These are phyloP conservation scores for Dorcoceras hygrometricum DNA, from an alignment of 257 asterid genomes.

Conservation along the genomic window DNA sequence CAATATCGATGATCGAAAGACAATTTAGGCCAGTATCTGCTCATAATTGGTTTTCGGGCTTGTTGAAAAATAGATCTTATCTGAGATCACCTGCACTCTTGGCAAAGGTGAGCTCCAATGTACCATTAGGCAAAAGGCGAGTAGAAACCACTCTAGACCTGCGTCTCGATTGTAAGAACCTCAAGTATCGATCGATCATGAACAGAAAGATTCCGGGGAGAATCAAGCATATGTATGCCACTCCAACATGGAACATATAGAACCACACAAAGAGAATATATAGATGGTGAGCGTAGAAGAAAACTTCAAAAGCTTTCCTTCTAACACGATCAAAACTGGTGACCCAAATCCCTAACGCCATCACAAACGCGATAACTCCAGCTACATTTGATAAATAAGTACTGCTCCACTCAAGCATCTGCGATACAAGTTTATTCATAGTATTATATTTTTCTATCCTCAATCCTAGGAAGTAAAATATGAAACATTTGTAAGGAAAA, in stretches of 20 bases:
- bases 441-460: background rate
- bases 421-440: constrained; percentile 20
- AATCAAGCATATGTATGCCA: constrained; percentile 52
- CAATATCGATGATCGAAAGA: too few species aligned
- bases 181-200: constrained; percentile 47
- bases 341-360: constrained; percentile 44
- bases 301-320: constrained; percentile 58
- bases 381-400: constrained; percentile 47
- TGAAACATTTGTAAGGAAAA: background rate
- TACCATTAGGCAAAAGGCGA: constrained; percentile 51
- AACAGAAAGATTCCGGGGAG: constrained; percentile 73
- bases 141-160: constrained; percentile 40
- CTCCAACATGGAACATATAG: constrained; percentile 67
- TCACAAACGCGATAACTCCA: constrained; percentile 52
- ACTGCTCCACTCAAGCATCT: constrained; percentile 60
- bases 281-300: constrained; percentile 57
- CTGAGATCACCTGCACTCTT: constrained; percentile 48
- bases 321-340: constrained; percentile 50
- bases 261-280: constrained; percentile 42
- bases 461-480: background rate
- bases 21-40: too few species aligned
- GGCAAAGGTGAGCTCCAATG: constrained; percentile 59
- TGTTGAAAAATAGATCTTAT: too few species aligned
- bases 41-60: background rate
- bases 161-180: constrained; percentile 56